Percentiles rank a stretch among this genome's conserved stretches.
phyloP scores from a whole-genome alignment of 805 yeast genomes.

The Saturnispora serradocipensis region DNA sequence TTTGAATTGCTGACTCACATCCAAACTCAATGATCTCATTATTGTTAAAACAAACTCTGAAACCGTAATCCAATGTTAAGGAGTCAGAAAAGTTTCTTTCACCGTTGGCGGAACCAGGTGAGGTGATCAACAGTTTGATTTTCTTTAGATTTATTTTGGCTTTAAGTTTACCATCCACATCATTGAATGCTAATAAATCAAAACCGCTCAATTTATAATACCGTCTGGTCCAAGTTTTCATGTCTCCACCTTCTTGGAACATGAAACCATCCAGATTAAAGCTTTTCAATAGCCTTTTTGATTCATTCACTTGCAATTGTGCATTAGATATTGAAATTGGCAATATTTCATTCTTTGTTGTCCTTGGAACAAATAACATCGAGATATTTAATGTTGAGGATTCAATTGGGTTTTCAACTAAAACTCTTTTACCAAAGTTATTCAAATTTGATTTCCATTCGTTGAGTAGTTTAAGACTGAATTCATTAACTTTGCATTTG shows the following conservation, averaged over 20 bases:
- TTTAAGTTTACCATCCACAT: conserved; percentile 54
- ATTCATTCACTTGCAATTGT: conserved; percentile 32
- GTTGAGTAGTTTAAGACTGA: conserved; percentile 57
- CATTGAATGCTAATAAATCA: conserved; percentile 69
- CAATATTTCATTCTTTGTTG: conserved; percentile 48
- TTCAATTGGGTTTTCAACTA: conserved; percentile 39
- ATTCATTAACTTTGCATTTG: conserved; percentile 42
- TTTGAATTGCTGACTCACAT: conserved; percentile 62
- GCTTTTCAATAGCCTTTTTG: conserved; percentile 17
- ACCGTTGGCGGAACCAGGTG: neutral
- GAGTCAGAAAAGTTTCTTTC: conserved; percentile 64
- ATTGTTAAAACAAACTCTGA: conserved; percentile 65
- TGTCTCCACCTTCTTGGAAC: conserved; percentile 89
- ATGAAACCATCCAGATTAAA: conserved; percentile 54
- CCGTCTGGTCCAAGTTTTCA: conserved; percentile 63
- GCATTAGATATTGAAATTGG: conserved; percentile 62
- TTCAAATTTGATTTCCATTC: conserved; percentile 60
- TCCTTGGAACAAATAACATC: conserved; percentile 61
- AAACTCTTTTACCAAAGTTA: conserved; percentile 21
- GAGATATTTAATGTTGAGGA: conserved; percentile 62
- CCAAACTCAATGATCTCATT: conserved; percentile 79
- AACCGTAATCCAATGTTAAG: conserved; percentile 58
- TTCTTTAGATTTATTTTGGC: conserved; percentile 70
- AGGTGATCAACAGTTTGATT: conserved; percentile 42
- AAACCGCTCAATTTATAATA: conserved; percentile 67